Evolutionary conservation across 257 asterid species (phyloP), one percentile per base, ranked within the genome.

Genomic region (Solanum rostratum): DNA sequence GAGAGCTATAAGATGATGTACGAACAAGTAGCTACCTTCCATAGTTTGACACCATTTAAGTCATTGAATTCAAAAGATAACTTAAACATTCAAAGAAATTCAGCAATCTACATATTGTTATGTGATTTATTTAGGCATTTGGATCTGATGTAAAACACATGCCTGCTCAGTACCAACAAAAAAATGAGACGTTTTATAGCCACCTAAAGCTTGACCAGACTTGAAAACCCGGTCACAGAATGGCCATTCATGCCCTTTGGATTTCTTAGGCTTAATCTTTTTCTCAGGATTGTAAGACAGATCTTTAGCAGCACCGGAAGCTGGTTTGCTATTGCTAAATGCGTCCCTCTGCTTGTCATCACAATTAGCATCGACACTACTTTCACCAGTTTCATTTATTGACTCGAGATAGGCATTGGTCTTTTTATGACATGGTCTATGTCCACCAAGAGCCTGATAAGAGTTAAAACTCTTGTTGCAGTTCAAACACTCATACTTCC

Each of bases 201-300:
- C 99, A 27, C 99, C 99, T 52, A 96, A 90, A 27, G 99, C 99
- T 84, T 95, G 99, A 19, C 99, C 99, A 53, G 94, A 93, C 93
- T 94, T 96, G 87, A 96, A 96, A 81, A 94, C 91, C 74, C 96
- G 88, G 84, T 85, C 82, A 79, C 99, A 95, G 79, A 91, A 91
- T 4, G 98, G 99, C 82, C 99, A 95, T 81, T 84, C 90, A n/a
- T 92, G 96, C 15, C 88, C 90, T 83, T 95, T 94, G 83, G 55
- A 86, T 88, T 91, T 95, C 92, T 90, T 91, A 13, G 89, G 41
- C 88, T 86, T 92, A 11, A 55, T 76, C 62, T 86, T 90, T 69
- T 92, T 93, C 80, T 91, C 93, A 55, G 80, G 57, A 81, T 81
- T 57, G 52, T 80, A 79, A 50, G 92, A 85, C 5, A 79, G 43